These are phyloP conservation scores for Spiraea crenata DNA, from an alignment of 331 rosid species.

Conservation along the genomic window DNA sequence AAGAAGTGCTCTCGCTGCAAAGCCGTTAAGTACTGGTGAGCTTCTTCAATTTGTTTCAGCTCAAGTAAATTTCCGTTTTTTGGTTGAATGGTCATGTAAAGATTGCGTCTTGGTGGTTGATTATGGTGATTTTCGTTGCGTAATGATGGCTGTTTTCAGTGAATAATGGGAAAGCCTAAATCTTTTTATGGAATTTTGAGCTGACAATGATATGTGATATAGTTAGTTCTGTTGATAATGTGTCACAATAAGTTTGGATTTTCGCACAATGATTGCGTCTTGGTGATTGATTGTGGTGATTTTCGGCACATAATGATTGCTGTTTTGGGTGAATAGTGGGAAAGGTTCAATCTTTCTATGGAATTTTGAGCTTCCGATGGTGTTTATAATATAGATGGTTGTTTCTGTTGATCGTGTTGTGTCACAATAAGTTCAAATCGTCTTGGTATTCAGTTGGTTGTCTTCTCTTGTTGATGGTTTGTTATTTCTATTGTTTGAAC, in stretches of 20 bases:
- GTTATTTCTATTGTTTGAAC: neutral
- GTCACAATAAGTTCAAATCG: neutral
- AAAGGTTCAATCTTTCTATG: neutral
- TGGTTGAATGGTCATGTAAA: neutral
- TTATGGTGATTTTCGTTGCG: neutral
- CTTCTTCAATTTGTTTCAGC: neutral
- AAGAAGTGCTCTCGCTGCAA: slow-evolving; percentile 88
- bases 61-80: neutral
- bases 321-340: neutral
- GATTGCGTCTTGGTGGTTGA: neutral
- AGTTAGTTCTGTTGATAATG: neutral
- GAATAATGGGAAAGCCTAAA: neutral
- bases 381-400: neutral
- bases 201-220: neutral
- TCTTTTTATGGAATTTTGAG: neutral
- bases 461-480: neutral
- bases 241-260: neutral
- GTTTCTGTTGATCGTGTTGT: neutral
- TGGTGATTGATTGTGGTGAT: neutral
- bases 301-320: neutral
- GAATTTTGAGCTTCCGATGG: neutral
- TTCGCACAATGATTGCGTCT: neutral
- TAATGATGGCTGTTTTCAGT: neutral
- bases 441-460: neutral
- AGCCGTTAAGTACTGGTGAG: slow-evolving; percentile 74